Evolutionary conservation across 164 flowering plant genomes (phyloP), one percentile per base, ranked within the genome.

Genomic region (Annona squamosa): DNA sequence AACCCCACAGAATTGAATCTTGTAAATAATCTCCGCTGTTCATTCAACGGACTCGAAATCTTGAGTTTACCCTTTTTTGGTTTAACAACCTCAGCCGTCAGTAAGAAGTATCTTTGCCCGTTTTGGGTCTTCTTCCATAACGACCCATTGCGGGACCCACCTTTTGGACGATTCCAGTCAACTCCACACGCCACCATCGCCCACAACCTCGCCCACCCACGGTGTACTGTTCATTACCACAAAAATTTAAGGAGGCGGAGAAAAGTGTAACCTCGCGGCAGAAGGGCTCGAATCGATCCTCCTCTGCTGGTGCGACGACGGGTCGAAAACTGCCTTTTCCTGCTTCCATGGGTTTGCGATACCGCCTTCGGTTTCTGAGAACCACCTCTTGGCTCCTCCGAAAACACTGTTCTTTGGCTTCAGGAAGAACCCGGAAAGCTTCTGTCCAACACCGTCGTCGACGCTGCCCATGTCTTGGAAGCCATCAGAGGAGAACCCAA

Each of bases 361-460:
- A 61, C 42, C 67, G 62, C 61, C 73, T 61, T 44, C 66, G 41
- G 73, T 71, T 59, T 62, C 73, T 18, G 73, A 71, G 45, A 71
- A 71, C 73, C 73, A 61, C 59, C 73, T 59, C 45, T 71, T 71
- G 57, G 66, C 66, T 71, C 73, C 73, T 71, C 73, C 73, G n/a
- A 71, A 62, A 61, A 65, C 66, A 4, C 56, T 47, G 45, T 59
- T 71, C 59, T 42, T 59, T 66, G 61, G 73, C 13, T 71, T 59
- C 73, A 71, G 4, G 1, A 46, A 18, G 43, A 59, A 43, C 64
- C 19, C 3, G 12, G 48, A 52, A 26, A 52, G 59, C 59, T 52
- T 52, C 59, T 52, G 59, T 2, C 62, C 18, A 26, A 26, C 37
- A 9, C 43, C 59, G 1, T 37, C 48, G 4, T 52, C 48, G 16